Conservation (phyloP, 2,329 filamentous ascomycete genomes). For the Microascus cirrosus region DNA sequence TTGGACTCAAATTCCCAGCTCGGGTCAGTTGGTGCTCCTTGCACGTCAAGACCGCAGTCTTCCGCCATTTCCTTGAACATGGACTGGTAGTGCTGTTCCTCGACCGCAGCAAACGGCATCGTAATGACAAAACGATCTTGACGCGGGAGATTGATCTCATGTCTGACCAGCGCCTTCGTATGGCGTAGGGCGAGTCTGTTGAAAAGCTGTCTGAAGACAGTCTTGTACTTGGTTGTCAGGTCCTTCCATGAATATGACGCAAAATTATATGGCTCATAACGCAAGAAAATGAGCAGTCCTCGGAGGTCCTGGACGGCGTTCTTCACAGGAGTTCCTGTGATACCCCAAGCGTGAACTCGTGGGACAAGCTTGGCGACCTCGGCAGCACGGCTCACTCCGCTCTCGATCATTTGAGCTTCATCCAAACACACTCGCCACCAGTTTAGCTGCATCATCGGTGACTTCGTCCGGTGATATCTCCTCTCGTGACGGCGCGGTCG, state of each 20-base stretch:
- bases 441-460: slow-evolving; percentile 66
- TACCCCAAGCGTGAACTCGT: slow-evolving; percentile 78
- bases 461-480: slow-evolving; percentile 54
- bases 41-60: slow-evolving; percentile 51
- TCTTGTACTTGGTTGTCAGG: slow-evolving; percentile 48
- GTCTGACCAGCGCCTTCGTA: slow-evolving; percentile 68
- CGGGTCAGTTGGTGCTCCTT: slow-evolving; percentile 49
- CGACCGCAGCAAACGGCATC: slow-evolving; percentile 79
- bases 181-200: slow-evolving; percentile 66
- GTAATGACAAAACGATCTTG: slow-evolving; percentile 84
- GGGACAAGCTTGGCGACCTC: slow-evolving; percentile 70
- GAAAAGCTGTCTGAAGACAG: slow-evolving; percentile 60
- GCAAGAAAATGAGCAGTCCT: slow-evolving; percentile 71
- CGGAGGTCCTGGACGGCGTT: slow-evolving; percentile 68
- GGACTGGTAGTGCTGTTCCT: slow-evolving; percentile 78
- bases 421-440: slow-evolving; percentile 81
- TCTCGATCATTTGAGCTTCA: slow-evolving; percentile 89
- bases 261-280: slow-evolving; percentile 64
- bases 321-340: slow-evolving; percentile 82
- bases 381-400: slow-evolving; percentile 73
- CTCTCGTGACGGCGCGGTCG: slow-evolving; percentile 55
- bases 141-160: slow-evolving; percentile 67
- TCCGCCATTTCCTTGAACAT: slow-evolving; percentile 67
- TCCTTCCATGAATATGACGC: slow-evolving; percentile 55
- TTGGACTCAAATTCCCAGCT: slow-evolving; percentile 56